Conservation (phyloP, 768 basidiomycete genomes). For the Neoboletus subvelutipes region DNA sequence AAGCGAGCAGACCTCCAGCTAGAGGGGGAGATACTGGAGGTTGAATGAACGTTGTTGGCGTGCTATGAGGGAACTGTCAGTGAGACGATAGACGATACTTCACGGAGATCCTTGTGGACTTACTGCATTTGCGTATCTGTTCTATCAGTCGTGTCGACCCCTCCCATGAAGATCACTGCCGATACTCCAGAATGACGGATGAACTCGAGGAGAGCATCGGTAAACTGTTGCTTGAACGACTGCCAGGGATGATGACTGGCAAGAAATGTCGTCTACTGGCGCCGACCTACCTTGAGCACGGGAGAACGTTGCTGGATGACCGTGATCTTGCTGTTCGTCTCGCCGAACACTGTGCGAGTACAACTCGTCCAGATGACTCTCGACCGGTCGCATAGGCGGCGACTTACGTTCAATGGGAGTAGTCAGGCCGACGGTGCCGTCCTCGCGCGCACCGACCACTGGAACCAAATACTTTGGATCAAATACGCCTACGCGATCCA, state of each 20-base stretch:
- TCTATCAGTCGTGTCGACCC: constrained; percentile 72
- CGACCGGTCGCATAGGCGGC: neutral
- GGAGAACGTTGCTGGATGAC: constrained; percentile 81
- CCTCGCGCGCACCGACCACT: constrained; percentile 70
- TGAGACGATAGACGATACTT: constrained; percentile 7
- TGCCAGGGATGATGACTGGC: constrained; percentile 28
- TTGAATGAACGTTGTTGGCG: constrained; percentile 60
- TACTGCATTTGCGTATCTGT: constrained; percentile 80
- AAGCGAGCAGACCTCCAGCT: constrained; percentile 42
- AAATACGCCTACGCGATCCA: constrained; percentile 61
- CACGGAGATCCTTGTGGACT: constrained; percentile 23
- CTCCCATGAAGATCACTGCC: constrained; percentile 64
- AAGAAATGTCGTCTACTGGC: neutral
- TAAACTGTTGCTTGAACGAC: constrained; percentile 69
- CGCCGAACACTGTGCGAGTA: constrained; percentile 58
- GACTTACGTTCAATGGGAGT: constrained; percentile 73
- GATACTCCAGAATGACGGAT: constrained; percentile 48
- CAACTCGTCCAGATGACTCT: constrained; percentile 1
- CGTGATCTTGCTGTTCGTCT: constrained; percentile 45
- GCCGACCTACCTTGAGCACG: constrained; percentile 58
- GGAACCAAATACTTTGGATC: constrained; percentile 65
- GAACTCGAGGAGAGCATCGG: constrained; percentile 56
- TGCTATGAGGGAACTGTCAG: constrained; percentile 38
- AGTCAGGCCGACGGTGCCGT: constrained; percentile 57
- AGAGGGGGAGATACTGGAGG: constrained; percentile 47